Base-by-base conservation (phyloP, 2,329 filamentous ascomycete species). In the Talaromyces sp. region DNA sequence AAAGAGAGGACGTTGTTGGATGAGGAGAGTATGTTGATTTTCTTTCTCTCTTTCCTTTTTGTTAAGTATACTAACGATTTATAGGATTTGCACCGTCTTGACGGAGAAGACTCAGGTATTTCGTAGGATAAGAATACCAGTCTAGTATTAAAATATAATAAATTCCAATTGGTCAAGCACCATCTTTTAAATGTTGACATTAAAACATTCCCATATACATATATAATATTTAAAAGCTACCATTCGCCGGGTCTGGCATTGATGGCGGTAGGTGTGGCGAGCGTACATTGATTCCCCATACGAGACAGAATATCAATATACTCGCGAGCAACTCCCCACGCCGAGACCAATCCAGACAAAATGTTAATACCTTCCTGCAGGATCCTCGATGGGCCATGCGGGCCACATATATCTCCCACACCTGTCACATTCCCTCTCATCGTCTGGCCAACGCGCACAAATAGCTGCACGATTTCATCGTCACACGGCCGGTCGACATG, bases 1-100 rank as follows among this genome's bases (percentile, higher is more conserved):
- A 80, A 80, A 61, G 90, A 93, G 71, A 82, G 81, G 64, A 96
- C 91, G 0, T 69, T 89, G 63, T 72, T 97, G 53, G 91, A 96
- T 65, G 93, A 97, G 76, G 90, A 93, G 68, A 75, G 78, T 77
- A 58, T 55, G 61, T 60, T 26, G 17, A 46, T 52, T 26, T n/a
- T 21, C 31, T 17, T 41, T 3, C n/a, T 56, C 11, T 51, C 14
- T 13, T n/a, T 29, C 1, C 46, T 24, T 6, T 17, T n/a, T 35
- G n/a, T 3, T 26, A 11, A 21, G 24, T 57, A 19, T 29, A 11
- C 19, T 13, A 26, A 21, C 13, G 21, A n/a, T 17, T 21, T 49
- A 29, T 24, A 61, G 59, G 51, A 24, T 61, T 58, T 17, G 29
- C 51, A 21, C 56, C 31, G 10, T 27, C 49, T 9, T 49, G 51